Conservation (phyloP, 441 rosid species). For the Mallotus japonicus region DNA sequence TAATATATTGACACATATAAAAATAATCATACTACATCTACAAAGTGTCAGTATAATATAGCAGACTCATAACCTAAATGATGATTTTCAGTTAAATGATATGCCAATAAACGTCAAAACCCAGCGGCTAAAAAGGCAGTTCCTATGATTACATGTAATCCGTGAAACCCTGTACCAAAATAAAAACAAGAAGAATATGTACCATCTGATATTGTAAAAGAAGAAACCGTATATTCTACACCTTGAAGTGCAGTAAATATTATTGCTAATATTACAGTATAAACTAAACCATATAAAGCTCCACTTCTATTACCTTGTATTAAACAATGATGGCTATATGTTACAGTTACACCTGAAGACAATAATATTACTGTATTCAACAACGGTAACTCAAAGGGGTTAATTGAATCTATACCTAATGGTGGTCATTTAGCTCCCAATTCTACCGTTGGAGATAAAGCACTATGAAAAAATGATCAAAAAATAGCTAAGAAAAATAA, state of each 20-base stretch:
- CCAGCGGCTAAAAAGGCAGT: background rate
- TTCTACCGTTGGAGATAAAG: slow-evolving; percentile 1
- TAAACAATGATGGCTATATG: slow-evolving; percentile 11
- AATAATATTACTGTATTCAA: background rate
- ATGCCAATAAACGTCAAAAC: background rate
- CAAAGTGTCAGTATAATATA: slow-evolving; percentile 24
- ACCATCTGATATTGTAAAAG: too few species aligned
- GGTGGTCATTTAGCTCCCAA: slow-evolving; percentile 21
- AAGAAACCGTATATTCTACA: slow-evolving; percentile 5
- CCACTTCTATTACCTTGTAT: slow-evolving; percentile 1
- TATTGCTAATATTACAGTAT: background rate
- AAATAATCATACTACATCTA: slow-evolving; percentile 18
- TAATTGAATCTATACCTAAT: slow-evolving; percentile 4
- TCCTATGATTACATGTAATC: too few species aligned
- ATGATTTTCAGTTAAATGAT: background rate
- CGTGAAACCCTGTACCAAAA: too few species aligned
- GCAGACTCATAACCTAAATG: slow-evolving; percentile 14
- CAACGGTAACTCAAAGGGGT: slow-evolving; percentile 20
- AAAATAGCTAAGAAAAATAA: slow-evolving; percentile 12
- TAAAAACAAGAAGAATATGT: too few species aligned
- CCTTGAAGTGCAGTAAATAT: slow-evolving; percentile 12
- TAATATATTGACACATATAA: slow-evolving; percentile 5
- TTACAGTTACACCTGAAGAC: background rate
- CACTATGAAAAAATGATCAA: slow-evolving; percentile 13
- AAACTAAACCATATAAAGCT: background rate